Evolutionary conservation across 1,139 yeast genomes (phyloP), one percentile per base, ranked within the genome.

Genomic region (Blastobotrys elegans): DNA sequence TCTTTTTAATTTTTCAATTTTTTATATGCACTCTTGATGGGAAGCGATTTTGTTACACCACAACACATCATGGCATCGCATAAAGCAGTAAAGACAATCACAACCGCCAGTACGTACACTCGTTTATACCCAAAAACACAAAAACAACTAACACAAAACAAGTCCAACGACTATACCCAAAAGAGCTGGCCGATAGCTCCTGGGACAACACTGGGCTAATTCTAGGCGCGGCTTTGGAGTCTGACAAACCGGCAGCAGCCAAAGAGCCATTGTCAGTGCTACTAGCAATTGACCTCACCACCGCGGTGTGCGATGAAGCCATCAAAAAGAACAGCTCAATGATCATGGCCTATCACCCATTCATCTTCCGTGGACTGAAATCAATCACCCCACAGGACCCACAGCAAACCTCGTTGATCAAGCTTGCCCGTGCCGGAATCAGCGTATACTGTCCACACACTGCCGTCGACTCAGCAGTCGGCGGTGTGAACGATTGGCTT

Each of bases 131-230:
- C n/a, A 31, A 16, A 31, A 14, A 8, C n/a, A 6, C 34, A 31
- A 16, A 31, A 31, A 14, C 31, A 27, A 11, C 11, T 11, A 27
- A 27, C 11, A n/a, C 11, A n/a, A 27, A 27, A 33, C 7, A 74
- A 49, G 61, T 90, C 50, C 87, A 88, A 62, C 79, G 76, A 54
- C 70, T 80, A 31, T 88, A 83, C 60, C 96, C 96, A 5, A 67
- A 74, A 36, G 76, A 75, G 47, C 73, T 84, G 51, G 97, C 97
- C 0, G 97, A 90, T 58, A 73, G 74, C 38, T 66, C 90, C 1
- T 92, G 97, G 97, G 98, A 92, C 64, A 90, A 90, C 62, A 88
- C 96, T 0, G 97, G 97, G 0, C 71, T 90, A 47, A 68, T 92
- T 38, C 83, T 92, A 7, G 96, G 88, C 60, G 68, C 84, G 1